Evolutionary conservation across 495 filamentous ascomycete genomes (phyloP).

Genomic region (Penicillium parvum): DNA sequence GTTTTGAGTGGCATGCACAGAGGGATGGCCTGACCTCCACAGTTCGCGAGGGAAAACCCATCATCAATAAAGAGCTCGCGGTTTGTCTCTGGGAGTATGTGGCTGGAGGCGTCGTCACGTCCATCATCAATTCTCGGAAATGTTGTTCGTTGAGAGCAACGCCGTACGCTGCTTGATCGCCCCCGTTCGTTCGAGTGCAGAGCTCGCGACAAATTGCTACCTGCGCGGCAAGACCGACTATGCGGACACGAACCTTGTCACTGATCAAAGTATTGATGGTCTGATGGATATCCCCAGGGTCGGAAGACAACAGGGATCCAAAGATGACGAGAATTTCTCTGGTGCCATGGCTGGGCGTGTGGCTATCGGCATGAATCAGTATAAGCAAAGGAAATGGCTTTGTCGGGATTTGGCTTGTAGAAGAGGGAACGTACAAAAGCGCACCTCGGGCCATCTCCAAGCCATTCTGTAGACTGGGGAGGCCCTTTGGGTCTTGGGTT

Average conservation of each 20-base stretch:
- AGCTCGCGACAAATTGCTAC: conserved; percentile 90
- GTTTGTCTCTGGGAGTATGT: conserved; percentile 63
- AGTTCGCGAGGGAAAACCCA: conserved; percentile 97
- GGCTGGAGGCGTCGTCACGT: conserved; percentile 82
- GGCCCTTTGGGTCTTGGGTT: conserved; percentile 76
- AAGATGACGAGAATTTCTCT: conserved; percentile 88
- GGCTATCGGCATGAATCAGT: conserved; percentile 44
- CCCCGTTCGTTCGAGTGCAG: conserved; percentile 77
- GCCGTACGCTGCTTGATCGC: conserved; percentile 69
- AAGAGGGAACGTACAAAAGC: conserved; percentile 58
- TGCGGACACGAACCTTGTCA: conserved; percentile 78
- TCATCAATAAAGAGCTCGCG: conserved; percentile 80
- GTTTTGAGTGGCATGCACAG: conserved; percentile 86
- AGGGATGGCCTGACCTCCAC: conserved; percentile 68
- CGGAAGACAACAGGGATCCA: conserved; percentile 81
- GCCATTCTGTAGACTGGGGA: conserved; percentile 89
- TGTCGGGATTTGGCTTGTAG: neutral
- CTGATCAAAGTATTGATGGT: conserved; percentile 72
- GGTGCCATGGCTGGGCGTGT: conserved; percentile 89
- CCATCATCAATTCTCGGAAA: conserved; percentile 83
- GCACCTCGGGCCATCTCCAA: conserved; percentile 89
- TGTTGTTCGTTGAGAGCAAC: conserved; percentile 86
- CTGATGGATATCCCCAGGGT: conserved; percentile 92
- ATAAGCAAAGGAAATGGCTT: neutral
- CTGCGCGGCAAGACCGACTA: conserved; percentile 87